phyloP scores from a whole-genome alignment of 441 rosid genomes.

The Geranium incanum region DNA sequence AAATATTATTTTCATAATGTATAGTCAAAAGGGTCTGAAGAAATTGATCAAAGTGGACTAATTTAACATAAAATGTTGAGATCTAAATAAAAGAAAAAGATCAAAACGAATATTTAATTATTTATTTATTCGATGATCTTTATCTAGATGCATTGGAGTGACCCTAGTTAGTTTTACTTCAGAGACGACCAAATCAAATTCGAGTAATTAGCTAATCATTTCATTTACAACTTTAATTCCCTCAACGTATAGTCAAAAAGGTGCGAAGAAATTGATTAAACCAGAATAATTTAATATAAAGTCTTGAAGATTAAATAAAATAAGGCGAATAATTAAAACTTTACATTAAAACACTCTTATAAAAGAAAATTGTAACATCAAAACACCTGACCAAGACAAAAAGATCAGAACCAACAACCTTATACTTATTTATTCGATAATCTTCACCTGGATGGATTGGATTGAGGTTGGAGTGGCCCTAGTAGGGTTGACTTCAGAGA shows the following conservation, averaged over 20 bases:
- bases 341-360: no score
- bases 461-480: slow-evolving; percentile 28
- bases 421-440: slow-evolving; percentile 7
- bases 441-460: slow-evolving; percentile 63
- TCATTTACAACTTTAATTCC: no score
- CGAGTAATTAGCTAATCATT: no score
- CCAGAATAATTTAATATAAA: no score
- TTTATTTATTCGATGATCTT: slow-evolving; percentile 25
- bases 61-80: no score
- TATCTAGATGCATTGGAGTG: slow-evolving; percentile 47
- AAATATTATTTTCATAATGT: no score
- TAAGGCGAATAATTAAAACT: no score
- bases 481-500: slow-evolving; percentile 37
- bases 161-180: slow-evolving; percentile 32
- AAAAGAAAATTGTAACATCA: not conserved
- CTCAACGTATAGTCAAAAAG: no score
- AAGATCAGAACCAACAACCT: not conserved
- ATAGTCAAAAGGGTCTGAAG: no score
- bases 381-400: not conserved
- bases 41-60: no score
- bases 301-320: no score
- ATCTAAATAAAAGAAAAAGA: not conserved
- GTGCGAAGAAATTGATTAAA: no score
- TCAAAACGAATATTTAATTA: not conserved
- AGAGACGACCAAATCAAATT: slow-evolving; percentile 24